Evolutionary conservation across 805 yeast species (phyloP), one percentile per base, ranked within the genome.

Genomic region (Ogataea sp.): DNA sequence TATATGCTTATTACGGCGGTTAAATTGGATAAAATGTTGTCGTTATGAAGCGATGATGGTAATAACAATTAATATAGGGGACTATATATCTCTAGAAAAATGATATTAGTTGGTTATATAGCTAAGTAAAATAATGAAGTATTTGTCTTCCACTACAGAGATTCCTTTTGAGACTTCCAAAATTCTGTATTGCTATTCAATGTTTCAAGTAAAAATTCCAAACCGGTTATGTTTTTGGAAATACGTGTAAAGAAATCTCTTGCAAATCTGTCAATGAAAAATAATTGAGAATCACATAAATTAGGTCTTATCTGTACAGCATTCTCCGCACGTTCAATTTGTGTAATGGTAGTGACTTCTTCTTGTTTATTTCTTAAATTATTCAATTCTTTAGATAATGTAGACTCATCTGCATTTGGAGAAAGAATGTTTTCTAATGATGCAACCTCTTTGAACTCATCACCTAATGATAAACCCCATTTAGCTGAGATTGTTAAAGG

Each of bases 201-300:
- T 31, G 78, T 73, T 6, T 70, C 72, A 16, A 68, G 57, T 32
- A 85, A 66, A 54, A 75, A 85, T 36, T 58, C 52, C 48, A 82
- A 66, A 40, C 75, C 75, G 2, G 87, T 88, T 25, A 86, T 67
- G 10, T 74, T 68, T 21, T 67, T 67, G 18, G 75, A 70, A 18
- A 87, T 73, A 48, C 77, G 80, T 34, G 64, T 60, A 61, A 90
- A 90, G 55, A 88, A 75, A 39, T 79, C 80, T 44, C 67, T 75
- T 4, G 96, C 96, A 68, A 85, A 89, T 15, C 85, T 72, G 50
- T 75, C 70, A 42, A 88, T 87, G 67, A 89, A 89, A 54, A 85
- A 86, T 25, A 85, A 59, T 62, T 89, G 97, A 15, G 89, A 85
- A 46, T 71, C 70, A 25, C 79, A 78, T 28, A 88, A 64, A 13